Percentiles rank a stretch among this genome's conserved stretches.
Evolutionary conservation across 352 stramenopile species (phyloP).

Genomic region (Globisporangium viniferum): DNA sequence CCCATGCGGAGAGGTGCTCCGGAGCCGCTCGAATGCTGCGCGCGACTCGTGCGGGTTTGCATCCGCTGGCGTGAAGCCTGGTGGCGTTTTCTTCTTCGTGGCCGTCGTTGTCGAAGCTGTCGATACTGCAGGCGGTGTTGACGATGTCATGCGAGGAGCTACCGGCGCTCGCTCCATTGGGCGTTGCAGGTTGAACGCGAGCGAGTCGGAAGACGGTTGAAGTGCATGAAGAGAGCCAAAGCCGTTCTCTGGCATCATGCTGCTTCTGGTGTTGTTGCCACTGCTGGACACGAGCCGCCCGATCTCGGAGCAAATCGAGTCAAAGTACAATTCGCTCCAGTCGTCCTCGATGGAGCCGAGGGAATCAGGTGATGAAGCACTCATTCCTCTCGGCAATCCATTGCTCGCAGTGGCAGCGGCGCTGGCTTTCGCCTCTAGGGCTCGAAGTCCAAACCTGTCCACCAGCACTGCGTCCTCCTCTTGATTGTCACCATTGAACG

Average conservation of each 20-base stretch:
- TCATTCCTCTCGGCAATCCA: neutral
- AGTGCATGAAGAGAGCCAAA: neutral
- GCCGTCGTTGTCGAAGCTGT: neutral
- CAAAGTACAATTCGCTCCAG: conserved; percentile 23
- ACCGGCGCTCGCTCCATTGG: neutral
- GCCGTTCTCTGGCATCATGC: neutral
- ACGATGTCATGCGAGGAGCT: neutral
- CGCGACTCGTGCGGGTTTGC: conserved; percentile 46
- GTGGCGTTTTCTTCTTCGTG: conserved; percentile 33
- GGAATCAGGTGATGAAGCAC: neutral
- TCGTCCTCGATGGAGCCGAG: conserved; percentile 9
- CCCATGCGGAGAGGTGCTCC: conserved; percentile 2
- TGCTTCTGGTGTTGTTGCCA: neutral
- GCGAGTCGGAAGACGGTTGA: neutral
- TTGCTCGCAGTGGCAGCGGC: neutral
- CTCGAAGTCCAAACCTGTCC: conserved; percentile 6
- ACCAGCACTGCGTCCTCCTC: conserved; percentile 11
- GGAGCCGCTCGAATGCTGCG: conserved; percentile 47
- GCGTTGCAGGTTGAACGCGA: neutral
- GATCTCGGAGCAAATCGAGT: conserved; percentile 24
- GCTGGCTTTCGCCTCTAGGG: neutral
- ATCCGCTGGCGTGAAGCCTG: conserved; percentile 59
- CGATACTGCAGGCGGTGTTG: neutral
- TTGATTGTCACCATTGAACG: neutral
- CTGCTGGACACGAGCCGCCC: conserved; percentile 11